Percentiles rank a stretch among this genome's conserved stretches.
Conservation (phyloP, 2,329 filamentous ascomycete species). For the Celoporthe dispersa region DNA sequence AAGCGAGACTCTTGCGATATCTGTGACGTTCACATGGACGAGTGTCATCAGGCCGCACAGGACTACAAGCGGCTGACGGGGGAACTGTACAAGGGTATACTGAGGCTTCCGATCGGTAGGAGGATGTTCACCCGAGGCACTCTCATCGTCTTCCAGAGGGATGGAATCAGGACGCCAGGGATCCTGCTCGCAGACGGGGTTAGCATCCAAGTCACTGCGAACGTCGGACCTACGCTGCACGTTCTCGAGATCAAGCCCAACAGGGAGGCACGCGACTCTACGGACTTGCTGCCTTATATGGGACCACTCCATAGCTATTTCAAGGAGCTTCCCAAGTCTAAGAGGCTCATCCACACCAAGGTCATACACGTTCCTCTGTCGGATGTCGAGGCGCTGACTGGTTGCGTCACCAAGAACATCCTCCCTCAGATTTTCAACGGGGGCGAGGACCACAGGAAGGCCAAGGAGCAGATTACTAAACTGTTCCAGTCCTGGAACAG, state of each 20-base stretch:
- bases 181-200: conserved; percentile 79
- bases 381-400: conserved; percentile 85
- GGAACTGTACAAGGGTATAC: conserved; percentile 76
- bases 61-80: conserved; percentile 78
- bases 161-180: conserved; percentile 81
- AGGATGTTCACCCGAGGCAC: conserved; percentile 77
- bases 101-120: conserved; percentile 81
- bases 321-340: conserved; percentile 67
- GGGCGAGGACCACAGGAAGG: conserved; percentile 54
- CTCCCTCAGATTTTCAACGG: conserved; percentile 62
- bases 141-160: conserved; percentile 82
- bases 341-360: conserved; percentile 70
- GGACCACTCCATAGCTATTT: conserved; percentile 71
- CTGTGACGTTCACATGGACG: conserved; percentile 80
- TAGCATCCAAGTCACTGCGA: conserved; percentile 57
- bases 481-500: conserved; percentile 76
- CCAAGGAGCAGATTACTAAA: conserved; percentile 69
- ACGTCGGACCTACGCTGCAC: conserved; percentile 69
- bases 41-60: conserved; percentile 81
- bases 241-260: conserved; percentile 77
- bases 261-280: conserved; percentile 72
- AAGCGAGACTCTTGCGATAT: conserved; percentile 82
- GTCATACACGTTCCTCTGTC: conserved; percentile 71
- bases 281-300: conserved; percentile 86
- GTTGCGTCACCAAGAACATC: conserved; percentile 63